Evolutionary conservation across 169 alveolate species (phyloP), one percentile per base, ranked within the genome.

Genomic region (Plasmodium falciparum): DNA sequence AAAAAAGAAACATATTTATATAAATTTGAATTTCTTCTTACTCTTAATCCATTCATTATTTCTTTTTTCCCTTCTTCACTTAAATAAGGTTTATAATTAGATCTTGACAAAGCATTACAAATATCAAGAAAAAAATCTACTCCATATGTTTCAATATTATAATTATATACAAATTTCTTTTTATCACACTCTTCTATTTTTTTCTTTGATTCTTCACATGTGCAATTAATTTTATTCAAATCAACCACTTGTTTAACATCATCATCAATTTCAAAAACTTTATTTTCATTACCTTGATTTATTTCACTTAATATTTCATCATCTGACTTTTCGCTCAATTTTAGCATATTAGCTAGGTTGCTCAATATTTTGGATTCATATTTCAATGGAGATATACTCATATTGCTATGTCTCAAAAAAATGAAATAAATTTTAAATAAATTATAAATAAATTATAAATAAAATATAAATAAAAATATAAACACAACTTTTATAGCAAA

Each of bases 1-100:
- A 71, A 86, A 72, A 86, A 86, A 43, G 92, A 86, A 39, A 86
- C 92, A 71, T 72, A 86, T 54, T 71, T 86, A 86, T 86, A 86
- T 65, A 86, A 72, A 62, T 86, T 86, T 1, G 92, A 86, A 86
- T 72, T 72, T 72, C 88, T 70, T 71, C 92, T 47, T 50, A 86
- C 39, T 86, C 75, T 70, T 63, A 86, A 86, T 47, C 92, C 92
- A 33, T 63, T 70, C 58, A 86, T 56, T 52, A 86, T 33, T 86
- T 86, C 92, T 7, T 54, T 70, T 72, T 86, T 86, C 6, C 92
- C 92, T 86, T 86, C 76, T 72, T 86, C 92, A 47, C 78, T 43
- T 72, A 86, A 73, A 71, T 71, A 86, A 2, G 65, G 88, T 59
- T 86, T 86, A 66, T 86, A 86, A 65, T 86, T 86, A 9, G 92